Base-by-base conservation (phyloP, 1,284 basidiomycete species). In the Meripilus lineatus region DNA sequence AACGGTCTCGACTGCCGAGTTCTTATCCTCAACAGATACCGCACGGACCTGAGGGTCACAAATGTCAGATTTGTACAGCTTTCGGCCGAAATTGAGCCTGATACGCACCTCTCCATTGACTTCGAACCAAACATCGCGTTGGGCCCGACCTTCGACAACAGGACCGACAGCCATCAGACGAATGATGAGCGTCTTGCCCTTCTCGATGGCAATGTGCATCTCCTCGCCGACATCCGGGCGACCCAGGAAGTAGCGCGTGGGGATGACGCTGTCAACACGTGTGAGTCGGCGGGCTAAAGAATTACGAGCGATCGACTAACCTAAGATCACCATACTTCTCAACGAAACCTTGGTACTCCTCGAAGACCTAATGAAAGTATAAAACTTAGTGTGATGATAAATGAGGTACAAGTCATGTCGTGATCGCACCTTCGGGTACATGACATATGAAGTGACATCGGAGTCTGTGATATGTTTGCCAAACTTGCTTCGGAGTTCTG, bases 71-170 rank as follows among this genome's bases (percentile, higher is more conserved):
- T 21, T 11, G 23, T 15, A 15, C 18, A 42, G 34, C n/a, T 17
- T 17, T 44, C 48, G 23, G 25, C 28, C 28, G 8, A 14, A n/a
- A 32, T 36, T 45, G 35, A 6, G 45, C 50, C 35, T 35, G 32
- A 45, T 36, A 48, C 63, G 58, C 56, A 89, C 88, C 75, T 95
- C 93, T 64, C 92, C 93, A 62, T 96, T 96, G 51, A 95, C 89
- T 75, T 99, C 96, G 63, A 98, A 97, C 90, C 93, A 97, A 54
- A 96, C 92, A 64, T 98, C 95, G 58, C 96, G 84, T 58, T 90
- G 89, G 39, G 94, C 93, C 57, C 82, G 89, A 44, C 87, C 86
- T 64, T 91, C 83, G 51, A 97, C 86, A 49, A 99, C 86, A 49
- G 93, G 89, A 24, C 95, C 94, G 43, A 96, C 79, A 32, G 96